Evolutionary conservation across 495 filamentous ascomycete genomes (phyloP).

Genomic region (Podospora anserina): DNA sequence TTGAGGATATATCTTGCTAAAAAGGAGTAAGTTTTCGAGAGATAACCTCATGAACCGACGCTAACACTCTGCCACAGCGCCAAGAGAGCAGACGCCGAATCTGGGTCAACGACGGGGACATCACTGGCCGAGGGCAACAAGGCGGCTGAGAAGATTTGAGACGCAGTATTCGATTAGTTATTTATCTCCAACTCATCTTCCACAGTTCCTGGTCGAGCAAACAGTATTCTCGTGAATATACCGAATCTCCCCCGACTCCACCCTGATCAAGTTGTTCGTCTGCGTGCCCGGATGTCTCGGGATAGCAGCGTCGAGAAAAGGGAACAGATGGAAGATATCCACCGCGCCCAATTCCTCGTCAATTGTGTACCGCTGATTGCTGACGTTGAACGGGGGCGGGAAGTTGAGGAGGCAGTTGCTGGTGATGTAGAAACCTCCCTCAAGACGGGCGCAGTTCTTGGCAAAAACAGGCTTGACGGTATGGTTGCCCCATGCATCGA

Average conservation of each 20-base stretch:
- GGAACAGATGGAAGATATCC: conserved; percentile 38
- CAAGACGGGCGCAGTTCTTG: conserved; percentile 35
- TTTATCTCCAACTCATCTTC: conserved; percentile 4
- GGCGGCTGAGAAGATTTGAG: neutral
- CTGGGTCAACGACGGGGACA: conserved; percentile 7
- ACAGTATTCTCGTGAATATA: conserved; percentile 37
- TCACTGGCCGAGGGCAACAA: neutral
- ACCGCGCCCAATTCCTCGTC: conserved; percentile 39
- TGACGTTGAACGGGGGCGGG: conserved; percentile 33
- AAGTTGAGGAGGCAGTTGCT: conserved; percentile 41
- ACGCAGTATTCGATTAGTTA: neutral
- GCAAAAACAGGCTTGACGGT: conserved; percentile 31
- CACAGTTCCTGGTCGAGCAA: conserved; percentile 19
- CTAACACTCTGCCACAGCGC: neutral
- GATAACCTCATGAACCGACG: neutral
- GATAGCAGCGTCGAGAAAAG: conserved; percentile 32
- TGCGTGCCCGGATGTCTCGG: conserved; percentile 25
- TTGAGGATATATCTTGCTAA: conserved; percentile 30
- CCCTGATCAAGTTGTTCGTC: conserved; percentile 36
- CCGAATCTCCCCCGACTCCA: conserved; percentile 35
- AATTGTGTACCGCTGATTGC: conserved; percentile 37
- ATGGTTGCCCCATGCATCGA: conserved; percentile 34
- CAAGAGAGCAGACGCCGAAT: conserved; percentile 1
- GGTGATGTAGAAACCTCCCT: conserved; percentile 36
- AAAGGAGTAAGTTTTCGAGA: conserved; percentile 25